Base-by-base conservation (phyloP, 768 basidiomycete species). In the Rhizopogon roseolus region DNA sequence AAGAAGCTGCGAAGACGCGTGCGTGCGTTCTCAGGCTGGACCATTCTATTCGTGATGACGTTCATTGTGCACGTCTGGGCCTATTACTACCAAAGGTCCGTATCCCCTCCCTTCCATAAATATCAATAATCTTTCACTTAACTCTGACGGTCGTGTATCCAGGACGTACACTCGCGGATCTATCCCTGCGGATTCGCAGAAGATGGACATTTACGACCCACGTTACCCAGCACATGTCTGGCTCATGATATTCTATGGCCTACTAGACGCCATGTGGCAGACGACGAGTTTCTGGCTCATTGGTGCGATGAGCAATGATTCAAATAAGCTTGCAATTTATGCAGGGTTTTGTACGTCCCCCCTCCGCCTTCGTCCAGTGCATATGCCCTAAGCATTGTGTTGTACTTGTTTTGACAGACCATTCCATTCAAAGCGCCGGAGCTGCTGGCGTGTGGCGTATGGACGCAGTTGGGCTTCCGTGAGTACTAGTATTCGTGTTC, bases 251-350 rank as follows among this genome's bases (percentile, higher is more conserved):
- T 78, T 82, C 63, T 87, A 81, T 61, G 86, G 88, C 40, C 62
- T 90, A 4, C 75, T 90, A 42, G 89, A 92, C 59, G 75, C 90
- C 0, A 84, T 88, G 80, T 92, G 88, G 86, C 90, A 91, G 65
- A 89, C 86, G 3, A 81, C 79, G 0, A 79, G 80, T 8, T 88
- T 89, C 65, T 89, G 86, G 86, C 73, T 87, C 63, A 86, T 88
- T 76, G 89, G 90, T 40, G 84, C 86, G 8, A 87, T 93, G 84
- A 87, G 86, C 22, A 90, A 91, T 56, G 84, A 90, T 62, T 81
- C 86, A 6, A 80, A 76, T 5, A 88, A 88, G 64, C 78, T 93
- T 17, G 89, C 89, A 0, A 79, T 89, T 64, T 85, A 90, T 62
- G 70, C 84, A 6, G 90, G 90, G 27, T 86, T 92, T 61, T 90